Base-by-base conservation (phyloP, 1,284 basidiomycete genomes). In the Pascua guehoae region DNA sequence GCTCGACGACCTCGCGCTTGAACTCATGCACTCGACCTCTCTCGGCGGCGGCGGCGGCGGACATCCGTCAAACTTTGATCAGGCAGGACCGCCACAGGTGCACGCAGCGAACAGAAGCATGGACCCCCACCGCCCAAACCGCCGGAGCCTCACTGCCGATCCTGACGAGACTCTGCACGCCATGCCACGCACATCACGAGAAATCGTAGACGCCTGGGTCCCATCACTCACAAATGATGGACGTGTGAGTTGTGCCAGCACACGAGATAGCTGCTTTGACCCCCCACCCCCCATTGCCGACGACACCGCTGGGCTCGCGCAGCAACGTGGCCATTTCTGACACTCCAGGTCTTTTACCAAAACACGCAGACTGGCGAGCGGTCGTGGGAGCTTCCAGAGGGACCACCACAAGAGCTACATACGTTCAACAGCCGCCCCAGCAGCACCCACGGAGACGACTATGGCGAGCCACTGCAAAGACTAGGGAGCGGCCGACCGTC, bases 291-390 rank as follows among this genome's bases (percentile, higher is more conserved):
- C 24, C 24, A 32, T 32, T 32, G 24, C 24, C 24, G 24, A 32
- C 24, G 24, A 32, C 24, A 3, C 24, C 24, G 24, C 24, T 32
- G 24, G 24, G 24, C 24, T 32, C 24, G 24, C 24, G 24, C n/a
- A n/a, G 24, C 24, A 32, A 32, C 24, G 24, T 32, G 24, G 24
- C 24, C 24, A 32, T 32, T 32, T 3, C 24, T 32, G 24, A 32
- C 24, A 32, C 24, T 57, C 3, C 71, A 97, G 88, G 89, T 97
- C 72, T 92, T 87, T 80, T 98, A 96, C 77, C 84, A 91, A 65
- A 98, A 98, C 70, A 89, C 88, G 0, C 83, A 88, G 64, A 97
- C 93, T 2, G 91, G 91, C 41, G 86, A 93, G 70, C 86, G 85
- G 42, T 86, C 91, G 12, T 84, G 85, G 67, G 91, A 97, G 66